Conservation (phyloP, 2,329 filamentous ascomycete species). For the Fusarium concolor region DNA sequence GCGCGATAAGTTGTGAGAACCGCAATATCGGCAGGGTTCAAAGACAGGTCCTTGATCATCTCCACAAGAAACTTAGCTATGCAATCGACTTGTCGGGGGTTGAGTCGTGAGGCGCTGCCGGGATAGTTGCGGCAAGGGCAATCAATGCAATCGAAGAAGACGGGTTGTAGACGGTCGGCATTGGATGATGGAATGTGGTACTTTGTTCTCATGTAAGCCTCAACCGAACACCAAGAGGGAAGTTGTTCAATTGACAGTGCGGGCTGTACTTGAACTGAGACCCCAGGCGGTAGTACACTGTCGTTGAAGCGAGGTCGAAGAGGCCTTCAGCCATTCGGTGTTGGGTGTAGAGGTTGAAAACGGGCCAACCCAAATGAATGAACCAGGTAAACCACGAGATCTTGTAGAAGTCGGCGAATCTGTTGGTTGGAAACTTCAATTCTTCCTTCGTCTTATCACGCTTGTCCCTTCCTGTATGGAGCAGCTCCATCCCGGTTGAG, state of each 20-base stretch:
- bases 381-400: conserved; percentile 11
- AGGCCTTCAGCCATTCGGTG: conserved; percentile 2
- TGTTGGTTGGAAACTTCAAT: not conserved
- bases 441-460: rapidly evolving
- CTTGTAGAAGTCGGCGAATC: not conserved
- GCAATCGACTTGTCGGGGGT: not conserved
- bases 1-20: conserved; percentile 2
- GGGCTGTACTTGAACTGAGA: conserved; percentile 1
- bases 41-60: not conserved
- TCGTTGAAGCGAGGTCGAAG: not conserved
- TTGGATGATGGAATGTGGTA: not conserved
- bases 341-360: not conserved
- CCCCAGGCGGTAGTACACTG: not conserved
- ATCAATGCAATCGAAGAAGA: not conserved
- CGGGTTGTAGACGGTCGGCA: not conserved
- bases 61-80: not conserved
- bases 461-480: rapidly evolving
- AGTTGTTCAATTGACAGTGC: not conserved
- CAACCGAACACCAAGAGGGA: not conserved
- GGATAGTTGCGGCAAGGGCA: not conserved
- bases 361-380: not conserved
- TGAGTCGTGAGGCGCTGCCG: not conserved
- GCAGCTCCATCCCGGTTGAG: not conserved
- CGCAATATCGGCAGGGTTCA: not conserved
- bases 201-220: not conserved